Base-by-base conservation (phyloP, 345 rosid genomes). In the Eucalyptus sp. region DNA sequence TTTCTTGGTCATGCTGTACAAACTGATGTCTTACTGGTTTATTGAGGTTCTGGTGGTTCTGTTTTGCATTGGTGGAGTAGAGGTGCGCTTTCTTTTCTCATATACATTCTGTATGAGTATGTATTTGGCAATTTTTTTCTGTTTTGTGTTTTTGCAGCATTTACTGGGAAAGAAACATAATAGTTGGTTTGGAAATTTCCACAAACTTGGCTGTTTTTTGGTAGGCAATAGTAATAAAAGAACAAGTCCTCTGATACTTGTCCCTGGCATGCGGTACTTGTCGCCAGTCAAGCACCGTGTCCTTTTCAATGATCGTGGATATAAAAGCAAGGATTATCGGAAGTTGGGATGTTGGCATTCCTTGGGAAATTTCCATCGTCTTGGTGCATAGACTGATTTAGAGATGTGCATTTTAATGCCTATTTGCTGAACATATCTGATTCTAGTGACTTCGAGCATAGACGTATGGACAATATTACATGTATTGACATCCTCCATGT, bases 1-100 rank as follows among this genome's bases (percentile, higher is more conserved):
- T 89, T 97, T 98, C 95, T 93, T 98, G 93, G 91, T 97, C 92
- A 97, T 97, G 99, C 99, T 98, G 87, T 98, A 97, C 96, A 96
- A 96, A 91, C 93, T 96, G 86, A 98, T 98, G 99, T 97, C 99
- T 62, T 92, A 85, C 94, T 95, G 98, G 99, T 98, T 98, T 89
- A 90, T 97, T 66, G 98, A 96, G 93, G 94, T 97, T 86, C 94
- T 98, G 95, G 98, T 97, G 91, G 97, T 96, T 88, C 94, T 97
- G 83, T 98, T 98, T 92, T 96, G 99, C 95, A 96, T 98, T 54
- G 99, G 99, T 84, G 99, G 99, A 37, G 94, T 95, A 62, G 99
- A 98, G 99, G 99, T 98, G 81, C 37, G 94, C 88, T 66, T 87
- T 60, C 43, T 88, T 37, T 86, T 25, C 51, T 50, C 83, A 56